Base-by-base conservation (phyloP, 2,329 filamentous ascomycete genomes). In the Fusarium sp. region DNA sequence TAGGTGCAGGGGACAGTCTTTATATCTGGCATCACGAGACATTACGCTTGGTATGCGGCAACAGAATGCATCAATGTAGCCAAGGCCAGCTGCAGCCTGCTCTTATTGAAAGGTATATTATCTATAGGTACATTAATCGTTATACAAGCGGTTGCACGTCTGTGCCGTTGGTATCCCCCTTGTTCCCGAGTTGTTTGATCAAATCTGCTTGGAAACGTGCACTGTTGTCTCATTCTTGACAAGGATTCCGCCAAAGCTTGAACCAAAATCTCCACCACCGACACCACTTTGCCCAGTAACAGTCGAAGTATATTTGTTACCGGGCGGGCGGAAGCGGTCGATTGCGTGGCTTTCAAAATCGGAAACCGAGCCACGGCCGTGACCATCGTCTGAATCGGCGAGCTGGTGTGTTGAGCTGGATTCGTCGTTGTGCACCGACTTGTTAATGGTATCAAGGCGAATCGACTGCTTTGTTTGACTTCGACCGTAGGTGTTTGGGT, bases 141-240 rank as follows among this genome's bases (percentile, higher is more conserved):
- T 39, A 39, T 19, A 39, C 38, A n/a, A 39, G 10, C 21, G n/a
- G 17, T 26, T 26, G 14, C 40, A 26, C 24, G 6, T 15, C 40
- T 26, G 17, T 17, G 22, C 40, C 9, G 10, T 26, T 26, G 10
- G 22, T 6, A 5, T 19, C 13, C 14, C 22, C 4, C 14, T 17
- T 43, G 40, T 26, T 10, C 24, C 22, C 14, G 17, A n/a, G 4
- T 17, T n/a, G 22, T 17, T 31, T 31, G 14, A 38, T 63, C 60
- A 65, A n/a, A 21, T 19, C 2, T 65, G 62, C n/a, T 49, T 39
- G 2, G 61, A 44, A 54, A 58, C 36, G 1, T 60, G 61, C 11
- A 73, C 60, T 2, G 53, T 61, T 3, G 71, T 74, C 46, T 74
- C 71, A 17, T 73, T 74, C 54, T 71, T 75, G 6, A 74, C 72